Conservation (phyloP, 106 monocot genomes). For the Triglochin maritima region DNA sequence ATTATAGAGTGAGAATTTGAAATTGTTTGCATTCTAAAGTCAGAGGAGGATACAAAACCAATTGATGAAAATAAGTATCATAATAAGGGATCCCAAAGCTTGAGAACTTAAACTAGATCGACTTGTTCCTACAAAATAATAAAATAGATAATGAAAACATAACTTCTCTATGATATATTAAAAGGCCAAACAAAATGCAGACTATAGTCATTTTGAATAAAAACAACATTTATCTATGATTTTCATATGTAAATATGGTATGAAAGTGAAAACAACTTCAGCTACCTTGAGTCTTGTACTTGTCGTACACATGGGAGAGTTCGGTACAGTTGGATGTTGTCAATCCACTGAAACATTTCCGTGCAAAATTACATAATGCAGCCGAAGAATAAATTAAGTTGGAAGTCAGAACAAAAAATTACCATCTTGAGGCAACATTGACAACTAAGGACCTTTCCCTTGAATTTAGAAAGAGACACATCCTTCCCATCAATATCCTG, state of each 20-base stretch:
- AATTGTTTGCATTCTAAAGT: no score
- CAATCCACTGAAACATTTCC: slow-evolving; percentile 46
- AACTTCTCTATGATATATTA: not conserved
- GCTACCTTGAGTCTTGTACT: slow-evolving; percentile 94
- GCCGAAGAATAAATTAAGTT: not conserved
- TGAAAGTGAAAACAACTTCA: not conserved
- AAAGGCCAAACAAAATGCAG: not conserved
- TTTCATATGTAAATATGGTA: not conserved
- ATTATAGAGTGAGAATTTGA: no score
- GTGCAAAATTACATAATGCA: not conserved
- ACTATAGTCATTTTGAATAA: not conserved
- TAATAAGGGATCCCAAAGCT: no score
- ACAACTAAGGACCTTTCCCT: slow-evolving; percentile 84
- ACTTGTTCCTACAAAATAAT: no score
- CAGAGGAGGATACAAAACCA: no score
- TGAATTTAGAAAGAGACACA: slow-evolving; percentile 85
- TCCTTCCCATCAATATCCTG: slow-evolving; percentile 97
- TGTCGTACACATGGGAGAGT: slow-evolving; percentile 87
- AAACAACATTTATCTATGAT: not conserved
- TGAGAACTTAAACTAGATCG: no score
- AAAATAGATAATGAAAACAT: no score
- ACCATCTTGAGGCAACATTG: slow-evolving; percentile 99
- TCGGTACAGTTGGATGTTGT: slow-evolving; percentile 92
- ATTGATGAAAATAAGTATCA: no score
- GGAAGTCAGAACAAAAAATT: slow-evolving; percentile 2